Base-by-base conservation (phyloP, 805 yeast species). In the Scheffersomyces coipomensis region DNA sequence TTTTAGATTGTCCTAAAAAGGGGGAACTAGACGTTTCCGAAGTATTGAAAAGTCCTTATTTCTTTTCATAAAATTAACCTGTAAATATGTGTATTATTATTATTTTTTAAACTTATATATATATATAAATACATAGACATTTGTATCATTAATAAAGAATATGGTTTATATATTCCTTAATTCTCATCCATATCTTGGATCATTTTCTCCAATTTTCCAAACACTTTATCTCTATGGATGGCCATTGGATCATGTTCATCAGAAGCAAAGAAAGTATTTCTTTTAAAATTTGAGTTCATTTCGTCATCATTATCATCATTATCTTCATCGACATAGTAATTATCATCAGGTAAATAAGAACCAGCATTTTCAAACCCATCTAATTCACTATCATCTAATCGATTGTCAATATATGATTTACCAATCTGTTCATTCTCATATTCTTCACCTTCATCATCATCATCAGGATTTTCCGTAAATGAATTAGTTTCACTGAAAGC, bases 211-310 rank as follows among this genome's bases (percentile, higher is more conserved):
- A 83, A 56, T 39, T 65, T 68, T 1, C 79, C 79, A 56, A 83
- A 82, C 4, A 83, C 81, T 34, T 59, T 64, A 49, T 83, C 88
- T 38, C 89, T 60, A 49, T 83, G 83, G 1, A 73, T 68, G 0
- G 88, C 88, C 46, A 80, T 34, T 4, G 78, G 80, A 49, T 81
- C 84, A 22, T 78, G 79, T 27, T 63, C 68, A 39, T 83, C 88
- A 5, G 62, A 57, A 2, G 71, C 66, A 49, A 81, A 82, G 49
- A 82, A 83, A n/a, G 58, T 55, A 46, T 81, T 74, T 39, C 88
- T 52, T 42, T 60, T 55, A 31, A 56, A 58, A 11, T 44, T 47
- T n/a, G 44, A 50, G 12, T 40, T 43, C 18, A 42, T 44, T 24
- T 43, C 47, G 18, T 55, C 49, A 16, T 41, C 46, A 5, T 41